A percentile compares a stretch with the other conserved stretches of the same genome.
Evolutionary conservation across 2,329 filamentous ascomycete species (phyloP).

Genomic region (Fusarium buharicum): DNA sequence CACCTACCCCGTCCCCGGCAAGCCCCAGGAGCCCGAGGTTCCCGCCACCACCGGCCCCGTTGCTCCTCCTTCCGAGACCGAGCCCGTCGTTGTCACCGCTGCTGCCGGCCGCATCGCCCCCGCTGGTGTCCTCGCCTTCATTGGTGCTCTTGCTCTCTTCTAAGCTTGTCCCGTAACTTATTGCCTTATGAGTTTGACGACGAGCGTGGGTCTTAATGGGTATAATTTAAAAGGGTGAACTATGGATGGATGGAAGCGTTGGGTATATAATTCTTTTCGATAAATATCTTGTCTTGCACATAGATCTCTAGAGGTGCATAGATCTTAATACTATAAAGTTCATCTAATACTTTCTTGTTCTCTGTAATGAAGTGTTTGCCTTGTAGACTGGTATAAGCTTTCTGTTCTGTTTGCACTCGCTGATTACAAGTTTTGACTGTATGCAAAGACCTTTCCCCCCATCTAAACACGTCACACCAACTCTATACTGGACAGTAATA

Average conservation of each 20-base stretch:
- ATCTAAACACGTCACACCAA: too few relatives aligned
- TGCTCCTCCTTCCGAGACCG: conserved; percentile 52
- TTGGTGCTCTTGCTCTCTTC: conserved; percentile 69
- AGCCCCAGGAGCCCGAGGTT: conserved; percentile 20
- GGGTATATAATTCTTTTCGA: conserved; percentile 39
- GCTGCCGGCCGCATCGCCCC: conserved; percentile 58
- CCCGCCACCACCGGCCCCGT: neutral
- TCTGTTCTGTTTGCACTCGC: too few relatives aligned
- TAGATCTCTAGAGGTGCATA: conserved; percentile 35
- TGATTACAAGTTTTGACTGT: too few relatives aligned
- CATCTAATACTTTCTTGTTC: neutral
- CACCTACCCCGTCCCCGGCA: conserved; percentile 13
- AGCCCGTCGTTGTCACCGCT: conserved; percentile 64
- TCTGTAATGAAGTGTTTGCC: too few relatives aligned
- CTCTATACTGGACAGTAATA: too few relatives aligned
- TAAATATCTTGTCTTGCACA: conserved; percentile 23
- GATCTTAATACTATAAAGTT: conserved; percentile 30
- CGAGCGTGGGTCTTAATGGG: conserved; percentile 27
- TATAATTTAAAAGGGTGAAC: conserved; percentile 26
- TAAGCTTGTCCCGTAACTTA: conserved; percentile 51
- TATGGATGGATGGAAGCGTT: conserved; percentile 29
- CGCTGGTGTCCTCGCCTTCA: conserved; percentile 61
- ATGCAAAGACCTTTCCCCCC: too few relatives aligned
- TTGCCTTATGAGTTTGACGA: conserved; percentile 8
- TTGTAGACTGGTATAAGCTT: too few relatives aligned